A percentile compares a stretch with the other conserved stretches of the same genome.
Conservation (phyloP, 2,329 filamentous ascomycete species). For the Didymella keratinophila region DNA sequence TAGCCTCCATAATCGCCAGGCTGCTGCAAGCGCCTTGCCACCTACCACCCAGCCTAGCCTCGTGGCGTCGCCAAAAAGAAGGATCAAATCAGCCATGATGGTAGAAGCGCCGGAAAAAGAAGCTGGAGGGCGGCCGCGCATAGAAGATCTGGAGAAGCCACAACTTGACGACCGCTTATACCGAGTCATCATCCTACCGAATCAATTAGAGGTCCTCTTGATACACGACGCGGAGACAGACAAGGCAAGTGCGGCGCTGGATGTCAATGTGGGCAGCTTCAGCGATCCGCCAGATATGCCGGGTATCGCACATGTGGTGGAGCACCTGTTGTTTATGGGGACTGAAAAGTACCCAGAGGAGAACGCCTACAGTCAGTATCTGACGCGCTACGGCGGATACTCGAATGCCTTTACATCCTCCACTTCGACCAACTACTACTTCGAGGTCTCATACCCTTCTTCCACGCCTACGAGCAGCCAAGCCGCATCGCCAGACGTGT, state of each 20-base stretch:
- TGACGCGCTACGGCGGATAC: conserved; percentile 86
- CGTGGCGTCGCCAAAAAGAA: too few relatives aligned
- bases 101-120: too few relatives aligned
- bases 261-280: conserved; percentile 96
- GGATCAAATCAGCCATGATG: too few relatives aligned
- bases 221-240: conserved; percentile 95
- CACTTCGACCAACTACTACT: conserved; percentile 97
- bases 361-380: conserved; percentile 91
- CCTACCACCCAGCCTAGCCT: too few relatives aligned
- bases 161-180: conserved; percentile 87
- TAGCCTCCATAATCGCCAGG: too few relatives aligned
- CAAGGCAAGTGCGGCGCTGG: conserved; percentile 93
- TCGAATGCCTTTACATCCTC: conserved; percentile 95
- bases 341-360: conserved; percentile 87
- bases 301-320: conserved; percentile 93
- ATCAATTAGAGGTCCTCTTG: conserved; percentile 87
- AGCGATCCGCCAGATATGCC: conserved; percentile 91
- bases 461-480: too few relatives aligned
- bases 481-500: too few relatives aligned
- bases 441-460: conserved; percentile 73
- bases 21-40: too few relatives aligned
- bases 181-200: conserved; percentile 82
- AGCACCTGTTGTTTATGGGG: conserved; percentile 98
- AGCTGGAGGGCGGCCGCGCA: too few relatives aligned
- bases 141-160: conserved; percentile 71